A percentile compares a stretch with the other conserved stretches of the same genome.
Evolutionary conservation across 2,329 filamentous ascomycete genomes (phyloP).

Genomic region (Chrysosphaeria jannelii): DNA sequence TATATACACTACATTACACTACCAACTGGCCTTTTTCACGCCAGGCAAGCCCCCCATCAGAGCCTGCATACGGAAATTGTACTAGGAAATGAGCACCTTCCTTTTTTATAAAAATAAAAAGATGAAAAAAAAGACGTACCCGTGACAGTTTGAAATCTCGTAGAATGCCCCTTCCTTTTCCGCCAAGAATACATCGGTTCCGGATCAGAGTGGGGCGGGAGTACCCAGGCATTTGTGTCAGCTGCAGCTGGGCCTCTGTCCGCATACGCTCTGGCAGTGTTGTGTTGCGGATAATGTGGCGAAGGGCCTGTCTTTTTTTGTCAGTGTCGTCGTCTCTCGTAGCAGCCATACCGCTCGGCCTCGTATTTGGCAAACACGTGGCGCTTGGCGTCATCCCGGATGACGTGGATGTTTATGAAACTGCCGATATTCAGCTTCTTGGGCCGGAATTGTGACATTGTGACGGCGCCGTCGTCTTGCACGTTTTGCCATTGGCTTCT

Average conservation of each 20-base stretch:
- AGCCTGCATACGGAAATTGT: conserved; percentile 74
- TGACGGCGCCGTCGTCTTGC: conserved; percentile 1
- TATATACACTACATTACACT: too few relatives aligned
- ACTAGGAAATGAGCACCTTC: conserved; percentile 22
- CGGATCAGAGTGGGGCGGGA: conserved; percentile 79
- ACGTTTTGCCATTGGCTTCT: too few relatives aligned
- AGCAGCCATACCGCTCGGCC: conserved; percentile 40
- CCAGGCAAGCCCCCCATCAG: conserved; percentile 63
- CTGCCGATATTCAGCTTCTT: conserved; percentile 76
- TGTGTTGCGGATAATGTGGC: conserved; percentile 84
- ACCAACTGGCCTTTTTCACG: conserved; percentile 94
- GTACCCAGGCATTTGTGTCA: conserved; percentile 88
- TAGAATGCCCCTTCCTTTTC: conserved; percentile 72
- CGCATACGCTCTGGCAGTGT: conserved; percentile 54
- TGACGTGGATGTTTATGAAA: conserved; percentile 58
- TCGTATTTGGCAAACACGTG: conserved; percentile 72
- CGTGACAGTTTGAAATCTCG: conserved; percentile 76
- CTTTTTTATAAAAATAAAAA: neutral
- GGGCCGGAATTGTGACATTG: conserved; percentile 47
- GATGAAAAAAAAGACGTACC: conserved; percentile 15
- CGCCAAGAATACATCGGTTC: conserved; percentile 76
- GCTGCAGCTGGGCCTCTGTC: conserved; percentile 73
- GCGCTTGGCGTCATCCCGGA: conserved; percentile 91
- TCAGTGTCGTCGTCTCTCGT: neutral
- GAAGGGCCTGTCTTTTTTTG: conserved; percentile 50